Percentiles rank a stretch among this genome's conserved stretches.
Conservation (phyloP, 768 basidiomycete genomes). For the Mycena chlorophos region DNA sequence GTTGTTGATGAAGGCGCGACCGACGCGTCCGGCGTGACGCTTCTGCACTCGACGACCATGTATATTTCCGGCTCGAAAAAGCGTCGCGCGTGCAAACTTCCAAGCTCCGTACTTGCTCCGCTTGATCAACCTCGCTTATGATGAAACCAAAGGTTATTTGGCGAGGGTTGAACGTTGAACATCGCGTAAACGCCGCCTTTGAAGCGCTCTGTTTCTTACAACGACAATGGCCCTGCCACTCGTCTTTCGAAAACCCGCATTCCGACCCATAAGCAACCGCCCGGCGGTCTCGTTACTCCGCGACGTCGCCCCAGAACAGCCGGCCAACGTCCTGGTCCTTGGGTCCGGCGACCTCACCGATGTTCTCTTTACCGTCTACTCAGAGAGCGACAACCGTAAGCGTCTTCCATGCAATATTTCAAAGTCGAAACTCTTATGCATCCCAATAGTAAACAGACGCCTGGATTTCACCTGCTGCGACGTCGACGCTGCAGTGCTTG, state of each 20-base stretch:
- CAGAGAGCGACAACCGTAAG: slow-evolving; percentile 24
- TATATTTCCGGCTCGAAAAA: too few relatives aligned
- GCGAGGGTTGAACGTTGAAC: too few relatives aligned
- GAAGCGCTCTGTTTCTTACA: too few relatives aligned
- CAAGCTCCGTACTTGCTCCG: too few relatives aligned
- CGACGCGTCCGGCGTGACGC: too few relatives aligned
- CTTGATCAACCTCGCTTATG: too few relatives aligned
- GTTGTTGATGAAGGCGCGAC: too few relatives aligned
- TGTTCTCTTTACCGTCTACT: slow-evolving; percentile 42
- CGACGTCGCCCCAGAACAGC: slow-evolving; percentile 41
- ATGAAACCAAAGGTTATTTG: too few relatives aligned
- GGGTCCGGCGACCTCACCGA: slow-evolving; percentile 52
- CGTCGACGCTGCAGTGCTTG: slow-evolving; percentile 46
- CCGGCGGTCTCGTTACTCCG: slow-evolving; percentile 43
- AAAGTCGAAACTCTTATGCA: not conserved
- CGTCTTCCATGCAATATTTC: not conserved
- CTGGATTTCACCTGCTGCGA: slow-evolving; percentile 55
- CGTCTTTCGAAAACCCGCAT: slow-evolving; percentile 29
- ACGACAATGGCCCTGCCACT: not conserved
- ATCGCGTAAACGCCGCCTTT: too few relatives aligned
- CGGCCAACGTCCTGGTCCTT: slow-evolving; percentile 42
- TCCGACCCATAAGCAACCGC: slow-evolving; percentile 55
- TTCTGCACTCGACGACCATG: too few relatives aligned
- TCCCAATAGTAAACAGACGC: slow-evolving; percentile 25
- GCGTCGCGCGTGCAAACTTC: too few relatives aligned